Percentiles rank a stretch among this genome's conserved stretches.
These are phyloP conservation scores for Arthrocladium fulminans DNA, from an alignment of 2,329 filamentous ascomycete species.

Conservation along the genomic window DNA sequence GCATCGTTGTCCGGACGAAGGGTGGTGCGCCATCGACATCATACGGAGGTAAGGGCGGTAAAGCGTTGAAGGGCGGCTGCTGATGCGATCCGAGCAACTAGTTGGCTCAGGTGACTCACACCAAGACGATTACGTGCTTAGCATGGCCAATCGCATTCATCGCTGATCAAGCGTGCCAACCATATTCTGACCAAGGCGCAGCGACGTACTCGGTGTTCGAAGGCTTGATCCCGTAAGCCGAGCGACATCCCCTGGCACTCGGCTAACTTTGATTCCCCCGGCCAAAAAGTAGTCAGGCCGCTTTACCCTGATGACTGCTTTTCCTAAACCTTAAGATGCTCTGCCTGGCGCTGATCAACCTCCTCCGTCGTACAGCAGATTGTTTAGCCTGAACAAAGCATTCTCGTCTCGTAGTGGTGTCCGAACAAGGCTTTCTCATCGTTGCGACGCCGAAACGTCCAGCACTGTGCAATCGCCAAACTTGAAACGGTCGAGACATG, in stretches of 20 bases:
- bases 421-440: too few species aligned
- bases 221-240: slow-evolving; percentile 1
- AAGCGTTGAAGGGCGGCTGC: slow-evolving; percentile 4
- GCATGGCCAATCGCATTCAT: background rate
- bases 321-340: background rate
- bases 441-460: too few species aligned
- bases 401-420: too few species aligned
- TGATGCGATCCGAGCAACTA: background rate
- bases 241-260: background rate
- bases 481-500: too few species aligned
- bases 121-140: background rate
- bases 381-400: background rate
- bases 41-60: background rate
- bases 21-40: slow-evolving; percentile 6
- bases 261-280: background rate
- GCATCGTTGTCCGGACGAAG: background rate
- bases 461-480: too few species aligned
- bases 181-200: background rate
- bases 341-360: background rate
- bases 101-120: slow-evolving; percentile 1
- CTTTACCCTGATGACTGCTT: background rate
- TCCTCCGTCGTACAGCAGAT: background rate
- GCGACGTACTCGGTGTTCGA: background rate
- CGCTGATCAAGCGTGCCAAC: slow-evolving; percentile 4
- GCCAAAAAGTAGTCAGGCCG: background rate